Conservation (phyloP, 176 grass and related monocot genomes). For the Bonia amplexicaulis region DNA sequence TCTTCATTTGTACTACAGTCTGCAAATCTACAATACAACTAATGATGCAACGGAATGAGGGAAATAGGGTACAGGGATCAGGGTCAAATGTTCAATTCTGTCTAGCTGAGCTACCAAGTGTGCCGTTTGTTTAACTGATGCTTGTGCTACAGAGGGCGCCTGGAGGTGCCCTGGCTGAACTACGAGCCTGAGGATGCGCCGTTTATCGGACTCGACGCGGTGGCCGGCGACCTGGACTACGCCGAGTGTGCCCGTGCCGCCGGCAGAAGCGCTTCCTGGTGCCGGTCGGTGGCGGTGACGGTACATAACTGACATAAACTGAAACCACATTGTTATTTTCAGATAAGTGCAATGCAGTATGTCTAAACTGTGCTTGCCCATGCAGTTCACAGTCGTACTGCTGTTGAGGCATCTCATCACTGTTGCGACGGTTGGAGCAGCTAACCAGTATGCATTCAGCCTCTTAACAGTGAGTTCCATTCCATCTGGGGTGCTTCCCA, state of each 20-base stretch:
- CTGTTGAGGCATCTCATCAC: conserved; percentile 58
- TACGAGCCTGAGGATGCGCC: conserved; percentile 31
- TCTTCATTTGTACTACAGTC: not conserved
- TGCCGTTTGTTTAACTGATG: not conserved
- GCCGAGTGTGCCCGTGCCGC: conserved; percentile 44
- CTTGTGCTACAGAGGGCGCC: conserved; percentile 48
- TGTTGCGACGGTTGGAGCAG: conserved; percentile 40
- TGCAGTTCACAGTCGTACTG: conserved; percentile 55
- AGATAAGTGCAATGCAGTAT: not conserved
- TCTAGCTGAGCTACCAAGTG: not conserved
- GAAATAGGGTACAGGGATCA: not conserved
- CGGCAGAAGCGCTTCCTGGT: conserved; percentile 39
- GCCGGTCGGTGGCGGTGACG: conserved; percentile 40
- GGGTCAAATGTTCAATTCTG: not conserved
- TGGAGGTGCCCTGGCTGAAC: conserved; percentile 50
- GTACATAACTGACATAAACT: conserved; percentile 29
- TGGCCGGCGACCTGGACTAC: conserved; percentile 19
- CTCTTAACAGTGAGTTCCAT: conserved; percentile 50
- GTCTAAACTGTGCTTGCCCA: not conserved
- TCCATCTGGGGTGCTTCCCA: not conserved
- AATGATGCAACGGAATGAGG: not conserved
- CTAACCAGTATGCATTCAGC: conserved; percentile 52
- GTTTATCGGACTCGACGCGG: not conserved
- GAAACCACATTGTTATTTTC: not conserved
- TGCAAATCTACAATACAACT: not conserved